A percentile compares a stretch with the other conserved stretches of the same genome.
Evolutionary conservation across 768 basidiomycete species (phyloP).

Genomic region (Amanita exitialis): DNA sequence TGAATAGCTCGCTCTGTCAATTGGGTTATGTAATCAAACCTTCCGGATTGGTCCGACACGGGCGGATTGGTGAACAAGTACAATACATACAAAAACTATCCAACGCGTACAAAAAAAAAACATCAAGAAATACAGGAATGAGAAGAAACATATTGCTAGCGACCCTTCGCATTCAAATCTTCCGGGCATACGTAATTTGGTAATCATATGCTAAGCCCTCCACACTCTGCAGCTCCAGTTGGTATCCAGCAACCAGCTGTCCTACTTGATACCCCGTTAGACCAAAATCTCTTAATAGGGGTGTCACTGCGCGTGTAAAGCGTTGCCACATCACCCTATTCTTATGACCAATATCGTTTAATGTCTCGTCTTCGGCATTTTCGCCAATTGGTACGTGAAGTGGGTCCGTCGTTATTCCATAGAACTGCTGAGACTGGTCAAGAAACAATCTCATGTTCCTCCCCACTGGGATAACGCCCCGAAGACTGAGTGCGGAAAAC

Average conservation of each 20-base stretch:
- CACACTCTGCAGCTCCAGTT: slow-evolving; percentile 35
- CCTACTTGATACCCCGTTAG: slow-evolving; percentile 25
- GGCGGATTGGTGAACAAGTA: background rate
- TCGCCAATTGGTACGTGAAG: slow-evolving; percentile 46
- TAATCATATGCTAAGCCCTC: slow-evolving; percentile 39
- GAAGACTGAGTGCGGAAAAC: slow-evolving; percentile 19
- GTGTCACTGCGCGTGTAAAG: slow-evolving; percentile 39
- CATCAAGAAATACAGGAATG: background rate
- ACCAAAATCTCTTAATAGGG: slow-evolving; percentile 34
- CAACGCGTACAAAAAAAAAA: background rate
- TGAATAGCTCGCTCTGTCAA: slow-evolving; percentile 13
- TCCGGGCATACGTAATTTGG: slow-evolving; percentile 38
- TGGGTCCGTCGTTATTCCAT: slow-evolving; percentile 21
- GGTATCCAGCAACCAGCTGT: slow-evolving; percentile 28
- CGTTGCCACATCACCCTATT: slow-evolving; percentile 27
- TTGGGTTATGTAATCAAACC: slow-evolving; percentile 17
- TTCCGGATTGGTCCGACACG: slow-evolving; percentile 17
- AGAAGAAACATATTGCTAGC: background rate
- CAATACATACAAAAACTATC: background rate
- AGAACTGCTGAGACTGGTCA: slow-evolving; percentile 31
- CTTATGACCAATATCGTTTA: slow-evolving; percentile 28
- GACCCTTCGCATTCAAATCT: slow-evolving; percentile 4
- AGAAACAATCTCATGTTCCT: slow-evolving; percentile 22
- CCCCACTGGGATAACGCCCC: background rate
- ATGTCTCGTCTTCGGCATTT: slow-evolving; percentile 30